Base-by-base conservation (phyloP, 108 stramenopile species). In the Seminavis robusta region DNA sequence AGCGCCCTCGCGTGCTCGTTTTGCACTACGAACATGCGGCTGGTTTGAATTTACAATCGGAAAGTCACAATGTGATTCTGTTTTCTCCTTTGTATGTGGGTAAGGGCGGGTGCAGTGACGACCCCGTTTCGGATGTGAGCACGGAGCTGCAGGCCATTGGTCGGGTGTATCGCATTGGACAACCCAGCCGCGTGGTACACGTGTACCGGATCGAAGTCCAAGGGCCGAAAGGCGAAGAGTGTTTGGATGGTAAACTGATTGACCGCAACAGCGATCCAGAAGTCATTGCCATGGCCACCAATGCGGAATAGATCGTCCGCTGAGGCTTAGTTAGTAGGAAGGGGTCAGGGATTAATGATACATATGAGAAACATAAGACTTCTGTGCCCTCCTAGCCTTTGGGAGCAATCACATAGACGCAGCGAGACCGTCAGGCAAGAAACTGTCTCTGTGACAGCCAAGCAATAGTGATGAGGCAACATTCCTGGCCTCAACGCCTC, bases 121-220 rank as follows among this genome's bases (percentile, higher is more conserved):
- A 83, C 47, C 56, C 76, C 15, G 81, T 90, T 2, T 59, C 69
- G 1, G 88, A 90, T 55, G 76, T 71, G 25, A 83, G 81, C 52
- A 76, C 73, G 16, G 88, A 90, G 61, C 44, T 81, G 37, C 88
- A 90, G 51, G 88, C 88, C 3, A 66, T 83, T 43, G 88, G 88
- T 24, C 56, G 88, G 36, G 88, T 90, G 8, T 72, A 67, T 49
- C 42, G 84, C 43, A 73, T 73, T 21, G 88, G 88, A 0, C 88
- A 90, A 58, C 42, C 68, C 9, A 74, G 74, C 41, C 46, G 45
- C 0, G 57, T 73, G 33, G 84, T 90, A 0, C 56, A 68, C 27
- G 59, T 86, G 2, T 72, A 61, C 48, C 63, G 79, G 33, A 83
- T 90, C 44, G 70, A 65, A 38, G 67, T 85, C 23, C 41, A 59